Evolutionary conservation across 768 basidiomycete genomes (phyloP), one percentile per base, ranked within the genome.

Genomic region (Leccinum ochraceum): DNA sequence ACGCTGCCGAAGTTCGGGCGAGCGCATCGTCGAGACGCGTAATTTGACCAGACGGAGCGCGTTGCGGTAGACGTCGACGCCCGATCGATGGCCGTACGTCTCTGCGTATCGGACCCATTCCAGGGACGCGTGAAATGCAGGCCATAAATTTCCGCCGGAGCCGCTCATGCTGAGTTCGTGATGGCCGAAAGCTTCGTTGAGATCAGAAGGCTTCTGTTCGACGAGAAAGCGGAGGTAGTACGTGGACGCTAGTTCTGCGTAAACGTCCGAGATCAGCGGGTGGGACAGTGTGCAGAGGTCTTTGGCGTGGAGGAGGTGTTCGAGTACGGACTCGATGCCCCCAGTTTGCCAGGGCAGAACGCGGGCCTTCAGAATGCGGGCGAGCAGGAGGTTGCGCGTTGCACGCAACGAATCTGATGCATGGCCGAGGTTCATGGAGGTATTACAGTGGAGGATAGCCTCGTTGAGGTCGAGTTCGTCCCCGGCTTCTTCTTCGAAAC

Each of bases 381-480:
- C 63, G 17, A 70, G 61, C 11, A 68, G 36, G 22, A 72, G 53
- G 20, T 64, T 59, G 42, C 67, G 67, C 16, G 63, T 30, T 39
- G 63, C 62, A 32, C 62, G 64, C 28, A 59, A 55, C 14, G 65
- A 53, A 32, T 66, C 63, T 4, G 67, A 55, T 26, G 46, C 30
- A 34, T 42, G 0, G 4, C 49, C 49, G 42, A 44, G 53, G 30
- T 46, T 61, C 51, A 65, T 44, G 24, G 59, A 60, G 16, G 54
- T 37, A 52, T 46, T 54, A 53, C 70, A 73, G 52, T 65, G 56
- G 20, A 69, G 22, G 17, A 56, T 44, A 7, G 72, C 72, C 49
- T 64, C 64, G 9, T 74, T 69, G 26, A 73, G 65, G 49, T 74
- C 72, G 26, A 64, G 59, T 54, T 71, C 73, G 49, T 74, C 53